phyloP scores from a whole-genome alignment of 2,329 filamentous ascomycete genomes.

The Monosporascus sp. region DNA sequence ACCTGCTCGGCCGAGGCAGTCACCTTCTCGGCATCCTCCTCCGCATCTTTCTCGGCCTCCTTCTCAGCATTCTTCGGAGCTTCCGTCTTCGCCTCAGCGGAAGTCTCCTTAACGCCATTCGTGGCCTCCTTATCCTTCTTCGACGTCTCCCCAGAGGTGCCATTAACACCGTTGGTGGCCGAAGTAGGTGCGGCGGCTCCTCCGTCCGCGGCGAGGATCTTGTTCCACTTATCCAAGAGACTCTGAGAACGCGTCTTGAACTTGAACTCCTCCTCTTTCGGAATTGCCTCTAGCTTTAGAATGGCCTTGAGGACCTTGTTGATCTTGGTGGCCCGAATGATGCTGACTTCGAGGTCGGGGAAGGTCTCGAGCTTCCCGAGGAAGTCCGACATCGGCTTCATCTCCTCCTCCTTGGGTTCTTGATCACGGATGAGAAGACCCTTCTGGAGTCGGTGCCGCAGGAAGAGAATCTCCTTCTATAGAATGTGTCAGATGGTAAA shows the following conservation, averaged over 20 bases:
- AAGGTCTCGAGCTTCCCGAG: slow-evolving; percentile 74
- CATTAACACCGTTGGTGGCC: slow-evolving; percentile 43
- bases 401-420: slow-evolving; percentile 79
- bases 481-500: background rate
- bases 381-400: slow-evolving; percentile 71
- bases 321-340: slow-evolving; percentile 91
- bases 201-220: slow-evolving; percentile 62
- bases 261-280: slow-evolving; percentile 79
- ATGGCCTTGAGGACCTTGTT: slow-evolving; percentile 98
- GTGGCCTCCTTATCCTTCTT: slow-evolving; percentile 27
- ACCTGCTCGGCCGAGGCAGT: slow-evolving; percentile 28
- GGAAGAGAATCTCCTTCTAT: slow-evolving; percentile 77
- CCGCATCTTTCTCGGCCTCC: slow-evolving; percentile 17
- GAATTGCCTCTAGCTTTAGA: slow-evolving; percentile 79
- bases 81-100: slow-evolving; percentile 21
- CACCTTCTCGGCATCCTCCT: slow-evolving; percentile 28
- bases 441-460: slow-evolving; percentile 92
- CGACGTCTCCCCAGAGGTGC: slow-evolving; percentile 28
- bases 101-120: slow-evolving; percentile 25
- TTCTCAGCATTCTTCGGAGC: slow-evolving; percentile 26
- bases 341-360: slow-evolving; percentile 76
- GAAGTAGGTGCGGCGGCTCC: slow-evolving; percentile 31
- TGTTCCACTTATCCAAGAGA: slow-evolving; percentile 85
- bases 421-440: slow-evolving; percentile 82
- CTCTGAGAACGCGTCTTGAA: slow-evolving; percentile 81